Conservation (phyloP, 495 filamentous ascomycete species). For the Paragyromitra xinjiangensis region DNA sequence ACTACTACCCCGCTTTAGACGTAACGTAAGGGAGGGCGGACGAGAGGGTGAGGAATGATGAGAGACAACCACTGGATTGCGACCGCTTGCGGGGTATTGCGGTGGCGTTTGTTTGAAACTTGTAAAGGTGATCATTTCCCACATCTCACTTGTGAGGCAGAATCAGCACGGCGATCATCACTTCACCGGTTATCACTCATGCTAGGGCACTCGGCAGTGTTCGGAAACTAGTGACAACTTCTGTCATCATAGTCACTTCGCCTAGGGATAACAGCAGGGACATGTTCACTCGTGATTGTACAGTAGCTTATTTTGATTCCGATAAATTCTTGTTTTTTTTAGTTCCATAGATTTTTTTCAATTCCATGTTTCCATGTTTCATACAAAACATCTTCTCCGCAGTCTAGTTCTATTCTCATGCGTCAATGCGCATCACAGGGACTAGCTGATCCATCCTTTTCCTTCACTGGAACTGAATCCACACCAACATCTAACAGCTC, state of each 20-base stretch:
- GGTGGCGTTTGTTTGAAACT: neutral
- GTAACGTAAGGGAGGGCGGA: constrained; percentile 1
- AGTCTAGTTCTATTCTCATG: constrained; percentile 13
- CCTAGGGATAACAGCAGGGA: neutral
- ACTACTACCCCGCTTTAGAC: constrained; percentile 25
- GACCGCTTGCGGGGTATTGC: neutral
- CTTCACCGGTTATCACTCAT: constrained; percentile 16
- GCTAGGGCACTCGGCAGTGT: neutral
- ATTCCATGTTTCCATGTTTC: constrained; percentile 27
- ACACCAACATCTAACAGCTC: constrained; percentile 12
- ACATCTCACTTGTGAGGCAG: neutral
- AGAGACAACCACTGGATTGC: neutral
- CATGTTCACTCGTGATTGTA: neutral
- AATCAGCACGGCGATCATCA: neutral
- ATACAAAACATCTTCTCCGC: constrained; percentile 22
- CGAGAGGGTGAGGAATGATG: neutral
- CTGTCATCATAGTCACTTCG: neutral
- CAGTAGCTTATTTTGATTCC: neutral
- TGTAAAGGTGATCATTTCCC: constrained; percentile 19
- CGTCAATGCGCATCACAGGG: constrained; percentile 11
- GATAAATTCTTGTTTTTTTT: constrained; percentile 11
- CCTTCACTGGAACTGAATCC: constrained; percentile 28
- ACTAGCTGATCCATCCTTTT: constrained; percentile 11
- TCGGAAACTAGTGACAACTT: neutral
- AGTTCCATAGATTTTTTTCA: neutral